Evolutionary conservation across 768 basidiomycete species (phyloP), one percentile per base, ranked within the genome.

Genomic region (Boletus pseudo-olivaceus): DNA sequence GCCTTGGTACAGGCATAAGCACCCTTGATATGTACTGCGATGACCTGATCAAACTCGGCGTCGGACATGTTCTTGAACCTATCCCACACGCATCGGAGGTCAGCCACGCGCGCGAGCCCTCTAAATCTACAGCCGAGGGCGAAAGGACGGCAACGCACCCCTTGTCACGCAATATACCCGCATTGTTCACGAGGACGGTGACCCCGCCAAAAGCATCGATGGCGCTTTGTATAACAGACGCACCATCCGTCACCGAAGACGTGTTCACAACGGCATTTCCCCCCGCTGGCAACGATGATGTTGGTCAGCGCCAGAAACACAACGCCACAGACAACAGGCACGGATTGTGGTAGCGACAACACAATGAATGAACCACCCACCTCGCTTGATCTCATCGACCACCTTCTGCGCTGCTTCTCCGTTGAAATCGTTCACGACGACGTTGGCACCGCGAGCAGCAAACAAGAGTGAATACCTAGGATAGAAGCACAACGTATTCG

Each of bases 61-160:
- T 98, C 95, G 0, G 91, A 78, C 93, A 99, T 97, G 73, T 94
- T 97, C 79, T 92, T 96, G 80, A 99, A 94, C 19, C 90, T 93
- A 59, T 7, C 1, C 17, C 19, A n/a, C 29, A 44, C 48, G 38
- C 42, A 42, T 34, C 27, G 41, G n/a, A 32, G 3, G 29, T 47
- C 37, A 26, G 14, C 15, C 23, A 27, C 14, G 15, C 11, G n/a
- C 30, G 17, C 11, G 32, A 15, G n/a, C 17, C 15, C 1, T 30
- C n/a, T 5, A 15, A 29, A 9, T 19, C 6, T 6, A 20, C 17
- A 30, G 26, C 23, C 34, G 5, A 30, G 45, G 27, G 37, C 11
- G 15, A 39, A 42, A 15, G 4, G 29, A 44, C 10, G 30, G 19
- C 40, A 62, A 66, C 78, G 38, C 47, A 89, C 88, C 85, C 87